Percentiles rank a stretch among this genome's conserved stretches.
phyloP scores from a whole-genome alignment of 345 rosid genomes.

The Anacardium occidentale region DNA sequence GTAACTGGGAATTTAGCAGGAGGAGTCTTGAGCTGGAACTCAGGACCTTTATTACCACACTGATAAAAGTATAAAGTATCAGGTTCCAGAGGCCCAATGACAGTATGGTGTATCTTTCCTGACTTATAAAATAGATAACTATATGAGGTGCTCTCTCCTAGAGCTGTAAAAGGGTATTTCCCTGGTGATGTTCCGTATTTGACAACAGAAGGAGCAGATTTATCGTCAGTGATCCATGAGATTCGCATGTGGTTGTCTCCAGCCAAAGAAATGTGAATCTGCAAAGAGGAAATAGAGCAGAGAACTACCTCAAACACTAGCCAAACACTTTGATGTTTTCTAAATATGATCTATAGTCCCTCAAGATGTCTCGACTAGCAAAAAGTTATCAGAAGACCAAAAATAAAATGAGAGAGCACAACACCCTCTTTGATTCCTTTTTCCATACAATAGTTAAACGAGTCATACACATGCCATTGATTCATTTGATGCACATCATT shows the following conservation, averaged over 20 bases:
- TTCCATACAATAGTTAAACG: no score
- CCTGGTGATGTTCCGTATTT: conserved; percentile 80
- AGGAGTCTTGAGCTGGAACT: conserved; percentile 85
- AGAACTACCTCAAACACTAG: not conserved
- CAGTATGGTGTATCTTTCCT: conserved; percentile 88
- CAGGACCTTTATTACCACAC: conserved; percentile 81
- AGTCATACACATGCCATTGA: no score
- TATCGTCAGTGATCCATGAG: conserved; percentile 70
- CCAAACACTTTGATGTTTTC: not conserved
- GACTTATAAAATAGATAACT: conserved; percentile 69
- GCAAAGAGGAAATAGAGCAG: conserved; percentile 14
- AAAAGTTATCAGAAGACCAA: no score
- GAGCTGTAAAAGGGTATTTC: conserved; percentile 40
- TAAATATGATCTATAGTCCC: no score
- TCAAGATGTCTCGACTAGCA: no score
- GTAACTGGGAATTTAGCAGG: conserved; percentile 74
- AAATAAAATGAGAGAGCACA: no score
- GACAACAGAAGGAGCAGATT: conserved; percentile 61
- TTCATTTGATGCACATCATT: no score
- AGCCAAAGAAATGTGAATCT: conserved; percentile 76
- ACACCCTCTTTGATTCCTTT: no score
- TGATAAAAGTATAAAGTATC: conserved; percentile 65
- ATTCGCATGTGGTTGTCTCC: conserved; percentile 83
- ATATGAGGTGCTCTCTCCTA: conserved; percentile 84
- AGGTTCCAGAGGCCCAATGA: conserved; percentile 76